phyloP scores from a whole-genome alignment of 192 early-diverging fungal species.

The Podila horticola region DNA sequence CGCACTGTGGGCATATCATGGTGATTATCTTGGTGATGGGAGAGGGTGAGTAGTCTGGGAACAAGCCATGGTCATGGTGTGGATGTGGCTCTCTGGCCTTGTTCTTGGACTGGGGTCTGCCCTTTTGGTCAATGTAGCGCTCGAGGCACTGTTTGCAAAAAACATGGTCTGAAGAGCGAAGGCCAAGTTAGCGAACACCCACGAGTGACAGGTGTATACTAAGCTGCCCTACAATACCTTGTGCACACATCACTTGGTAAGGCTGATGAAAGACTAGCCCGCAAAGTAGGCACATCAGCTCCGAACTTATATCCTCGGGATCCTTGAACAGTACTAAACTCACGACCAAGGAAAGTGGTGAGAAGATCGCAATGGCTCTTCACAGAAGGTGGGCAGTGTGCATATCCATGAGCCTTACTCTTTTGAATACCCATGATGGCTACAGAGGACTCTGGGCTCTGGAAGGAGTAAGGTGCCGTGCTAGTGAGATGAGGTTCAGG shows the following conservation, averaged over 20 bases:
- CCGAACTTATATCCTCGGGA: not conserved
- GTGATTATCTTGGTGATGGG: not conserved
- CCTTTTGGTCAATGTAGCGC: not conserved
- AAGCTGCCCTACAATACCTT: not conserved
- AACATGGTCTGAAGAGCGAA: not conserved
- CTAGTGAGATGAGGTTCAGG: not conserved
- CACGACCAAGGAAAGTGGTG: not conserved
- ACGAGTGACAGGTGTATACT: not conserved
- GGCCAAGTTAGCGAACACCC: not conserved
- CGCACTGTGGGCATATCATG: not conserved
- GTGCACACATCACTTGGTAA: not conserved
- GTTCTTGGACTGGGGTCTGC: not conserved
- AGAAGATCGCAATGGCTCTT: not conserved
- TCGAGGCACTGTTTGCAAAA: constrained; percentile 2
- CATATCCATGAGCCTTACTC: not conserved
- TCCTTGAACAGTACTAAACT: not conserved
- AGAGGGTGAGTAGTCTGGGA: not conserved
- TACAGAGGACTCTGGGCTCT: not conserved
- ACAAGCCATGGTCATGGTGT: not conserved
- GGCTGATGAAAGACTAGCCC: not conserved
- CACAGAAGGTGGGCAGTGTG: not conserved
- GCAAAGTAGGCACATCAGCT: not conserved
- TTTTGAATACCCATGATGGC: not conserved
- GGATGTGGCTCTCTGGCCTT: not conserved
- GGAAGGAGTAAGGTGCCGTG: not conserved